Evolutionary conservation across 2,329 filamentous ascomycete species (phyloP).

Genomic region (Colletotrichum camelliae): DNA sequence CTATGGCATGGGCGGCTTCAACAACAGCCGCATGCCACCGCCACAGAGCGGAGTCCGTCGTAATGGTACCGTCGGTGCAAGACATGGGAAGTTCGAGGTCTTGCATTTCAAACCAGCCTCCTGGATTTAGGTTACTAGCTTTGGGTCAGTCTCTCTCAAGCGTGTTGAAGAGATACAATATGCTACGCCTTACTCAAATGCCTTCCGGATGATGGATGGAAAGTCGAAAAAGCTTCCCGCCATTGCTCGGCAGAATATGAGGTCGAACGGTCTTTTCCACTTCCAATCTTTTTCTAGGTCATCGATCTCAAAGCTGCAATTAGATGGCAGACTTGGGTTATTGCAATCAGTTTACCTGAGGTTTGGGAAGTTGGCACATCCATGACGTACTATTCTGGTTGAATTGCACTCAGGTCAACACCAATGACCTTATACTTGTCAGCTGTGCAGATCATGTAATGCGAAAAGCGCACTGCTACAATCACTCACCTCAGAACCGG

Average conservation of each 20-base stretch:
- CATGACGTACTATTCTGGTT: slow-evolving; percentile 35
- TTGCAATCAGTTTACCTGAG: background rate
- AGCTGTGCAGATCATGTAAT: background rate
- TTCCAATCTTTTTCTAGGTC: slow-evolving; percentile 46
- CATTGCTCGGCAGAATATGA: slow-evolving; percentile 41
- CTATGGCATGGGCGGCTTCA: slow-evolving; percentile 31
- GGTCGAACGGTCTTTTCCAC: slow-evolving; percentile 43
- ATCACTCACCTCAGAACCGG: slow-evolving; percentile 29
- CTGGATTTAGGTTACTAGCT: slow-evolving; percentile 29
- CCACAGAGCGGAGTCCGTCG: slow-evolving; percentile 30
- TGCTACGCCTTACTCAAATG: background rate
- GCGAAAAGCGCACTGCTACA: accelerated
- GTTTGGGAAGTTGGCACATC: background rate
- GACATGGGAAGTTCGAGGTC: slow-evolving; percentile 30
- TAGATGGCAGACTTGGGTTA: slow-evolving; percentile 46
- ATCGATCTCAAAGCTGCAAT: slow-evolving; percentile 53
- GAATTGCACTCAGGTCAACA: slow-evolving; percentile 47
- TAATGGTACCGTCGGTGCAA: slow-evolving; percentile 36
- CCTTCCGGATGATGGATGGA: background rate
- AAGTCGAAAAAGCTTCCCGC: slow-evolving; percentile 29
- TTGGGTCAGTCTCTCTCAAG: background rate
- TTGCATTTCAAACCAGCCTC: slow-evolving; percentile 37
- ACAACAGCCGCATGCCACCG: slow-evolving; percentile 34
- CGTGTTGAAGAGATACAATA: background rate
- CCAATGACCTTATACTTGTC: slow-evolving; percentile 33